A percentile compares a stretch with the other conserved stretches of the same genome.
phyloP scores from a whole-genome alignment of 305 asterid genomes.

The Fraxinus sp. region DNA sequence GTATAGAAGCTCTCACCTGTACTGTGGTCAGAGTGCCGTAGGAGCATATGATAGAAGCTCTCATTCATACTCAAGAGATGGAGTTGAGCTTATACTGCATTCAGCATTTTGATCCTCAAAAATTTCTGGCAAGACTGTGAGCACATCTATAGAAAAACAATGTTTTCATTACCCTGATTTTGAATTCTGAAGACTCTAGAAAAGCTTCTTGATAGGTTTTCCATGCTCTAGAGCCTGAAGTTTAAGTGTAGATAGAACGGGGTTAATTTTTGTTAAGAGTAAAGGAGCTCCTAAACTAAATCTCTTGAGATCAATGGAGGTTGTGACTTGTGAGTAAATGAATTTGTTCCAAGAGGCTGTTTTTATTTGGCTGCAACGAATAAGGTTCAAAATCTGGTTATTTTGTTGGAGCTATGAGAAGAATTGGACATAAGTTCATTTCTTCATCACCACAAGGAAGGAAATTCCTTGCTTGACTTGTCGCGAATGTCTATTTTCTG shows the following conservation, averaged over 20 bases:
- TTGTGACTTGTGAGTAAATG: background rate
- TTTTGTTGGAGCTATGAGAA: background rate
- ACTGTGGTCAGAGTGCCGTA: background rate
- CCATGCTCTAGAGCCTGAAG: constrained; percentile 5
- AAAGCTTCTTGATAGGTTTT: constrained; percentile 23
- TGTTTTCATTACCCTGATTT: background rate
- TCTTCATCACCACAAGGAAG: background rate
- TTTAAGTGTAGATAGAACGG: background rate
- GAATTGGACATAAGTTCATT: background rate
- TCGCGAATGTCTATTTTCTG: background rate
- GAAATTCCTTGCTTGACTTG: background rate
- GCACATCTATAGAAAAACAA: background rate
- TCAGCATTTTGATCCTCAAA: background rate
- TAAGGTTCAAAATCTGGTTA: background rate
- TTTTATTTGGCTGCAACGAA: background rate
- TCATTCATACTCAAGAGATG: background rate
- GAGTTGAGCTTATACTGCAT: background rate
- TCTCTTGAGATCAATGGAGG: background rate
- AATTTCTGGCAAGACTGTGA: background rate
- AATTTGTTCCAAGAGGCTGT: background rate
- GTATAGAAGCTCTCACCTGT: background rate
- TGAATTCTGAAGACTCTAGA: background rate
- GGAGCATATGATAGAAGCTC: background rate
- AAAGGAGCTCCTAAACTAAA: background rate
- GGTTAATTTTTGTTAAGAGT: background rate